Evolutionary conservation across 2,329 filamentous ascomycete species (phyloP), one percentile per base, ranked within the genome.

Genomic region (Ophiosphaerella herpotricha): DNA sequence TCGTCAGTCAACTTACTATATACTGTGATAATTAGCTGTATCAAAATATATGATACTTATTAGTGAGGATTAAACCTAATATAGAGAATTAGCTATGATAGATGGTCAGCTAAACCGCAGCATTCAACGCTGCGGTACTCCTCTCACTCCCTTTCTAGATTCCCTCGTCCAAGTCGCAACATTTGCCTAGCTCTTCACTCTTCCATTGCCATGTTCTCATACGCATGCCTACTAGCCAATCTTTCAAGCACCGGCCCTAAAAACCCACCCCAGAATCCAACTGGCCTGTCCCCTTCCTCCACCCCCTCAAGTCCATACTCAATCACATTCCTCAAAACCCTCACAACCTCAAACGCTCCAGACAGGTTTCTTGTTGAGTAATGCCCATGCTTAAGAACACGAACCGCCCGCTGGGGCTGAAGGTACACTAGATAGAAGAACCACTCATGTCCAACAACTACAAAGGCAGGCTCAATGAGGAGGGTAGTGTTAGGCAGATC

Each of bases 381-480:
- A 45, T 35, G 35, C 9, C 52, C 39, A 14, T 39, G 44, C 33
- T 49, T 36, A 23, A 55, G 43, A 29, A 52, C 49, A 46, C 29
- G 41, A 23, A 52, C 49, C 41, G 41, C 42, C 38, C 42, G 45
- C 14, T 36, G 39, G 29, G 44, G 35, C 4, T 45, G 43, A 31
- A 52, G 23, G 26, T 55, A 55, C 12, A 41, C 52, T 16, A 55
- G 21, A 47, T 55, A 55, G 39, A 52, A 45, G 40, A 43, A 44
- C 37, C 39, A 13, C 39, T 50, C 35, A 31, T 53, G 43, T 43
- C 53, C 53, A 14, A 54, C 37, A 24, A 56, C 31, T 24, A 38
- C 38, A 29, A 56, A 54, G 39, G 29, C 33, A 21, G 50, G 53
- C 50, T 56, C 53, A 13, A 56, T 40, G 8, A 53, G 50, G 24